Evolutionary conservation across 129 eudicot genomes (phyloP).

Genomic region (Kitagawia praeruptora): DNA sequence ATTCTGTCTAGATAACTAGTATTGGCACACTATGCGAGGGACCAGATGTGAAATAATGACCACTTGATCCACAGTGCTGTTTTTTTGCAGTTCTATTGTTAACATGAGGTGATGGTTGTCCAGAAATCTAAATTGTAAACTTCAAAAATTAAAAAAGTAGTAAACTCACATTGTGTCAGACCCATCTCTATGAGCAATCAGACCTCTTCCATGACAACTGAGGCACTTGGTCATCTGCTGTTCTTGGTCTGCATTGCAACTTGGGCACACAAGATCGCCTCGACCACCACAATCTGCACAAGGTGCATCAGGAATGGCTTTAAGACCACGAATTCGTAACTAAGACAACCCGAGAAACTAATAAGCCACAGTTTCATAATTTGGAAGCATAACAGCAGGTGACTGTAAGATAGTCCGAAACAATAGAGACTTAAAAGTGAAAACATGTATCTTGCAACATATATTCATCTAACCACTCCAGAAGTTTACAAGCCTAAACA

Average conservation of each 20-base stretch:
- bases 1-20: background rate
- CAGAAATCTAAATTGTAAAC: background rate
- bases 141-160: background rate
- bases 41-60: background rate
- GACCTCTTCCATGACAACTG: slow-evolving; percentile 85
- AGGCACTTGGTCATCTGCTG: slow-evolving; percentile 72
- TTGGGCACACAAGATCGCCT: slow-evolving; percentile 59
- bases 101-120: background rate
- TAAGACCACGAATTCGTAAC: background rate
- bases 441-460: background rate
- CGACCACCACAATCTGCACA: slow-evolving; percentile 68
- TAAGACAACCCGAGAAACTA: background rate
- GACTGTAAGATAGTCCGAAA: background rate
- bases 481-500: background rate
- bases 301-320: slow-evolving; percentile 11
- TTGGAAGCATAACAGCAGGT: background rate
- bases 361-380: background rate
- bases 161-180: slow-evolving; percentile 73
- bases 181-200: slow-evolving; percentile 90
- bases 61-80: background rate
- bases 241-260: slow-evolving; percentile 68
- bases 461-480: background rate
- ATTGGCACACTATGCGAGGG: background rate
- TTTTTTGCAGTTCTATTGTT: background rate
- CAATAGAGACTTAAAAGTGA: background rate